phyloP scores from a whole-genome alignment of 495 filamentous ascomycete genomes.

The Hyphodiscus hymeniophilus region DNA sequence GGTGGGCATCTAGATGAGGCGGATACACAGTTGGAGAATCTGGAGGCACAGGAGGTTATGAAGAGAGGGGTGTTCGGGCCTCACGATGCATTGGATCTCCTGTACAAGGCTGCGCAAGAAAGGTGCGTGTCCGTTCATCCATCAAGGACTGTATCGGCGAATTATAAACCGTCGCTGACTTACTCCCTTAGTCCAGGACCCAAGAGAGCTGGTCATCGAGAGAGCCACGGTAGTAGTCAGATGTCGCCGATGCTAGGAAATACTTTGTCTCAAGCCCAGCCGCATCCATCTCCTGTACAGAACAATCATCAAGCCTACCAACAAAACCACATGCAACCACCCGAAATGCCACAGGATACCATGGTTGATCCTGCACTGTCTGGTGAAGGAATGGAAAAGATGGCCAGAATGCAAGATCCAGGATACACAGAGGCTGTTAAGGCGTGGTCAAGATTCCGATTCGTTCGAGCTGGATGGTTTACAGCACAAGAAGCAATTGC shows the following conservation, averaged over 20 bases:
- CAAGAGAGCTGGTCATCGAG: constrained; percentile 27
- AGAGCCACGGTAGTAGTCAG: constrained; percentile 11
- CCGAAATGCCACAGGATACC: constrained; percentile 9
- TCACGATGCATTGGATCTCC: constrained; percentile 60
- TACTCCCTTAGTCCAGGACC: constrained; percentile 19
- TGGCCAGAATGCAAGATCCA: constrained; percentile 31
- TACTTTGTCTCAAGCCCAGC: background rate
- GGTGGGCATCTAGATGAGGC: constrained; percentile 13
- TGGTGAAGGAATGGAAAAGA: constrained; percentile 1
- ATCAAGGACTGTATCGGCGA: background rate
- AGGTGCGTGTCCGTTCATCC: constrained; percentile 29
- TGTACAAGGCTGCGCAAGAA: constrained; percentile 61
- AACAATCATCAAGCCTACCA: constrained; percentile 6
- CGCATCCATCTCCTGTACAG: constrained; percentile 8
- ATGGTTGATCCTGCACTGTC: constrained; percentile 19
- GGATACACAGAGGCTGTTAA: constrained; percentile 63
- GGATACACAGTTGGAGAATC: constrained; percentile 36
- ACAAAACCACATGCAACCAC: constrained; percentile 9
- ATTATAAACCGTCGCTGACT: constrained; percentile 7
- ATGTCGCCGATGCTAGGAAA: constrained; percentile 16
- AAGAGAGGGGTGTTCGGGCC: constrained; percentile 42
- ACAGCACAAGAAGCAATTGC: constrained; percentile 85
- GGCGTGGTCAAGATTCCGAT: constrained; percentile 83
- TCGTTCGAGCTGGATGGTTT: constrained; percentile 94
- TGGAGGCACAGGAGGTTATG: constrained; percentile 56